phyloP scores from a whole-genome alignment of 2,329 filamentous ascomycete genomes.

The Talaromyces sp. region DNA sequence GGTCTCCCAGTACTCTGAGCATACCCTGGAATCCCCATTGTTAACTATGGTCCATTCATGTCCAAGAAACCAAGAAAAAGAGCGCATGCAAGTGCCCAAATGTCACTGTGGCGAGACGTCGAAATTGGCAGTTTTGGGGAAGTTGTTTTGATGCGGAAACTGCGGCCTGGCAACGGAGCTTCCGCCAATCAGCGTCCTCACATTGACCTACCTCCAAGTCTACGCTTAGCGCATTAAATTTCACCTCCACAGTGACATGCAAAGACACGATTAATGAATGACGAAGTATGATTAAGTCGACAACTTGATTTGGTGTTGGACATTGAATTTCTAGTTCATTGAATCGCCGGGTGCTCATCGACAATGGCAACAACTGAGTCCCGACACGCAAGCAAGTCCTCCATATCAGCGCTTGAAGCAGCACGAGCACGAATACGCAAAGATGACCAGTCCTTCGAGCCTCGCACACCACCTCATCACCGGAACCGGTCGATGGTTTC shows the following conservation, averaged over 20 bases:
- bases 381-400: slow-evolving; percentile 18
- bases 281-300: not conserved
- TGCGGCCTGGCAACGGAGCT: slow-evolving; percentile 16
- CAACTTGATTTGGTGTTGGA: not conserved
- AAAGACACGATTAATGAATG: not conserved
- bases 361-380: slow-evolving; percentile 17
- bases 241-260: not conserved
- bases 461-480: slow-evolving; percentile 56
- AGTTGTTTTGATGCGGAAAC: slow-evolving; percentile 15
- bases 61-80: not conserved
- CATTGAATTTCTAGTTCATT: not conserved
- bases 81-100: not conserved
- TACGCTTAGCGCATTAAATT: not conserved
- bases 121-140: not conserved
- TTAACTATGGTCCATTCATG: not conserved
- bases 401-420: slow-evolving; percentile 19
- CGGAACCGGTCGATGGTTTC: slow-evolving; percentile 48
- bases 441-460: slow-evolving; percentile 30
- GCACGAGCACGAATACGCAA: slow-evolving; percentile 25
- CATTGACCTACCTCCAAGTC: not conserved
- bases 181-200: slow-evolving; percentile 8
- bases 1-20: not conserved
- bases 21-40: slow-evolving; percentile 19
- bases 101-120: not conserved
- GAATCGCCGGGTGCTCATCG: not conserved